Base-by-base conservation (phyloP, 176 grass and related monocot species). In the Alopecurus myosuroides region DNA sequence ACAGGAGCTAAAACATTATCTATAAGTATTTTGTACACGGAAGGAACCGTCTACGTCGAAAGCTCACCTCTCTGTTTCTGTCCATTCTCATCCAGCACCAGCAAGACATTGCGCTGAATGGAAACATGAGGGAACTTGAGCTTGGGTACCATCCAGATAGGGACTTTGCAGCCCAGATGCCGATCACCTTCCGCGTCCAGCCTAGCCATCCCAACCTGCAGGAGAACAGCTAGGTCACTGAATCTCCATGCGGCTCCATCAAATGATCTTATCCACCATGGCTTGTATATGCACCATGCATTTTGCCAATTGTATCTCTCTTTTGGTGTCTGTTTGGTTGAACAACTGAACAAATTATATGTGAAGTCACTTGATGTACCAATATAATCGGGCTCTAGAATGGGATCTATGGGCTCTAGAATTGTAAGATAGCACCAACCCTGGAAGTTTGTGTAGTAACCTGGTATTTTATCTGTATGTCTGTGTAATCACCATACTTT, bases 191-290 rank as follows among this genome's bases (percentile, higher is more conserved):
- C 75, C 93, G 92, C 0, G 90, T 99, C 36, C 97, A 99, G 79
- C 92, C 92, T 42, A 94, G 86, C 48, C 97, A 99, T 61, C 97
- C 92, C 69, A 97, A 99, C 46, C 85, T 99, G 78, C 94, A 97
- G 75, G 94, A 92, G 22, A 92, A 94, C 76, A 95, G 86, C 30
- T 95, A 84, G 22, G 13, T 17, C 40, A 63, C 33, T 30, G 39
- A 39, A 72, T 46, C 46, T 40, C 37, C 35, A 10, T 12, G 11
- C n/a, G 25, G 9, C 84, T 78, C 77, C 62, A 31, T 73, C 8
- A 18, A 28, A 65, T 66, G 46, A 34, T 78, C 49, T 78, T 15
- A 50, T 34, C 22, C 74, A 49, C 30, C 58, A 80, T 45, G 85
- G 85, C 70, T 44, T 70, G 49, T 25, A 45, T 84, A 49, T 51